phyloP scores from a whole-genome alignment of 2,329 filamentous ascomycete species.

The Hypoxylon sp. region DNA sequence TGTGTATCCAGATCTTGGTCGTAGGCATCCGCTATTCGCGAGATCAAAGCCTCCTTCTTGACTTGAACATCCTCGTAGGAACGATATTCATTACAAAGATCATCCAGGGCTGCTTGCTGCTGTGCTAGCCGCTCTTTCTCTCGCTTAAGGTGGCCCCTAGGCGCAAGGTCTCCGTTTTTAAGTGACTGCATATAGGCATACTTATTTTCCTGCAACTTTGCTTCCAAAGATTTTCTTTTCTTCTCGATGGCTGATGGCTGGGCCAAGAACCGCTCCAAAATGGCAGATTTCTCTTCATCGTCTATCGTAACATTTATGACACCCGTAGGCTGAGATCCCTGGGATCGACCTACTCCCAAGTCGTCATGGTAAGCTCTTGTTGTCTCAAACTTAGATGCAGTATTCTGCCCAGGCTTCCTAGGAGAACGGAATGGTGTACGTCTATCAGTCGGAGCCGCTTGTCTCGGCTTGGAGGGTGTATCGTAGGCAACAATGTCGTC shows the following conservation, averaged over 20 bases:
- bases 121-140: conserved; percentile 63
- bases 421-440: conserved; percentile 42
- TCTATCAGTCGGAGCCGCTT: conserved; percentile 26
- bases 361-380: conserved; percentile 21
- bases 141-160: conserved; percentile 61
- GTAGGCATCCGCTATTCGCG: conserved; percentile 64
- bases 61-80: conserved; percentile 58
- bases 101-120: conserved; percentile 61
- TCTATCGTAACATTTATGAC: conserved; percentile 42
- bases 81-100: conserved; percentile 58
- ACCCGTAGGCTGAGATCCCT: conserved; percentile 33
- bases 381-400: conserved; percentile 32
- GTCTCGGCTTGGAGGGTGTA: conserved; percentile 47
- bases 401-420: conserved; percentile 36
- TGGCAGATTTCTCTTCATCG: conserved; percentile 51
- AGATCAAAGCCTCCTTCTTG: conserved; percentile 61
- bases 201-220: conserved; percentile 62
- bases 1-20: conserved; percentile 65
- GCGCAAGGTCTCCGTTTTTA: conserved; percentile 60
- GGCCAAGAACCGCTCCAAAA: conserved; percentile 56
- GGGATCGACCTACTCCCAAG: conserved; percentile 13
- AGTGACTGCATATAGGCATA: conserved; percentile 63
- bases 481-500: conserved; percentile 43
- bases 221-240: conserved; percentile 57
- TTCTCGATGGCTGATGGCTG: conserved; percentile 53